Evolutionary conservation across 179 eudicot species (phyloP).

Genomic region (Nepenthes alata): DNA sequence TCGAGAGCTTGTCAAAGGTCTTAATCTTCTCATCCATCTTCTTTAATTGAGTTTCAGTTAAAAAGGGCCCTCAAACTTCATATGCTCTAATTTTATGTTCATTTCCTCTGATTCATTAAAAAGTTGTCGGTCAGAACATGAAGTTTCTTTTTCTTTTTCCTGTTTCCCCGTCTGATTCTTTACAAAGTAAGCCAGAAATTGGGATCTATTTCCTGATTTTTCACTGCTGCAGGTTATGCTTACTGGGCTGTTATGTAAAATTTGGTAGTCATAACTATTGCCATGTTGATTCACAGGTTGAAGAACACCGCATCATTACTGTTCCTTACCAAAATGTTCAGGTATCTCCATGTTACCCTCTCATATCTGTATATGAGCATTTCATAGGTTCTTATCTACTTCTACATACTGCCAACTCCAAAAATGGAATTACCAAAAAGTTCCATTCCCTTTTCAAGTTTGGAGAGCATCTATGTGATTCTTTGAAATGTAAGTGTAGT

Average conservation of each 20-base stretch:
- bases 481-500: no score
- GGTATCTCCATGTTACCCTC: slow-evolving; percentile 28
- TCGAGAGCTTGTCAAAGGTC: slow-evolving; percentile 92
- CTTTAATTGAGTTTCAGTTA: not conserved
- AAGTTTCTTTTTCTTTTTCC: not conserved
- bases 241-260: not conserved
- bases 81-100: no score
- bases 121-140: not conserved
- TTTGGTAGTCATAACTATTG: slow-evolving; percentile 1
- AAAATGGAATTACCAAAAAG: no score
- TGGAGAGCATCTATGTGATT: no score
- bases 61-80: not conserved
- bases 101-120: no score
- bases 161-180: not conserved
- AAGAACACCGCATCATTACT: slow-evolving; percentile 61
- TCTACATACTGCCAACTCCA: not conserved
- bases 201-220: no score
- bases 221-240: not conserved
- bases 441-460: no score
- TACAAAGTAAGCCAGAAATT: not conserved
- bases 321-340: slow-evolving; percentile 69
- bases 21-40: slow-evolving; percentile 3
- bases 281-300: slow-evolving; percentile 51
- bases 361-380: not conserved
- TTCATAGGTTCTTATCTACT: not conserved